A percentile compares a stretch with the other conserved stretches of the same genome.
Evolutionary conservation across 1,284 basidiomycete species (phyloP).

Genomic region (Irpex lacteus): DNA sequence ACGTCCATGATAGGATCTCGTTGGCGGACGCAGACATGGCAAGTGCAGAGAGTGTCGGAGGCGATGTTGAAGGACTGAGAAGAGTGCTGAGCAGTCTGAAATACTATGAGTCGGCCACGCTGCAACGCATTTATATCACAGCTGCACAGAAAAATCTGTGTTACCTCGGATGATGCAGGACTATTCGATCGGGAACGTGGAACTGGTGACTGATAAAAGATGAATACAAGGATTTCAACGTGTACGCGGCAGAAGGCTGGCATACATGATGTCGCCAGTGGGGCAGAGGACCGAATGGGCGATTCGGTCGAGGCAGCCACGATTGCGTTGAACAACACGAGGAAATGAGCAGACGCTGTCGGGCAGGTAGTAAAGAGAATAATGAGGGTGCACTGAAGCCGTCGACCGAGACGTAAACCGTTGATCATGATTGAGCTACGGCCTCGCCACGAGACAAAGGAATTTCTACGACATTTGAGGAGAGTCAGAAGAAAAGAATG

Average conservation of each 20-base stretch:
- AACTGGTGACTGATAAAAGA: slow-evolving; percentile 58
- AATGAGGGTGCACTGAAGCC: slow-evolving; percentile 20
- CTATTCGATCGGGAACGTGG: slow-evolving; percentile 75
- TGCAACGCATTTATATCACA: slow-evolving; percentile 32
- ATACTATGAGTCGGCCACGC: slow-evolving; percentile 26
- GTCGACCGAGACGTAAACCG: slow-evolving; percentile 11
- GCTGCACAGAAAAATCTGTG: slow-evolving; percentile 33
- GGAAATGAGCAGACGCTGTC: slow-evolving; percentile 47
- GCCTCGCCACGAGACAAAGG: slow-evolving; percentile 29
- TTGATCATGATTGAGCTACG: slow-evolving; percentile 9
- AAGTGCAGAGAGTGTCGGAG: slow-evolving; percentile 18
- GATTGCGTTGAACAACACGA: slow-evolving; percentile 62
- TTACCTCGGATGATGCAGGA: slow-evolving; percentile 47
- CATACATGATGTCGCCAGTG: slow-evolving; percentile 58
- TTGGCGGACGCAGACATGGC: slow-evolving; percentile 50
- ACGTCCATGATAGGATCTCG: slow-evolving; percentile 81
- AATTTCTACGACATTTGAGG: slow-evolving; percentile 10
- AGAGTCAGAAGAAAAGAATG: slow-evolving; percentile 2
- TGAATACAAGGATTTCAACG: slow-evolving; percentile 63
- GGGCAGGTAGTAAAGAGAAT: slow-evolving; percentile 21
- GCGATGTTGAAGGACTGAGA: neutral
- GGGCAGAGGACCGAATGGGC: slow-evolving; percentile 62
- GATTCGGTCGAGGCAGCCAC: slow-evolving; percentile 45
- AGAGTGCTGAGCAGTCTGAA: slow-evolving; percentile 17
- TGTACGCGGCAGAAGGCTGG: slow-evolving; percentile 61